These are phyloP conservation scores for Aspergillus sclerotiicarbonarius DNA, from an alignment of 495 filamentous ascomycete species.

Conservation along the genomic window DNA sequence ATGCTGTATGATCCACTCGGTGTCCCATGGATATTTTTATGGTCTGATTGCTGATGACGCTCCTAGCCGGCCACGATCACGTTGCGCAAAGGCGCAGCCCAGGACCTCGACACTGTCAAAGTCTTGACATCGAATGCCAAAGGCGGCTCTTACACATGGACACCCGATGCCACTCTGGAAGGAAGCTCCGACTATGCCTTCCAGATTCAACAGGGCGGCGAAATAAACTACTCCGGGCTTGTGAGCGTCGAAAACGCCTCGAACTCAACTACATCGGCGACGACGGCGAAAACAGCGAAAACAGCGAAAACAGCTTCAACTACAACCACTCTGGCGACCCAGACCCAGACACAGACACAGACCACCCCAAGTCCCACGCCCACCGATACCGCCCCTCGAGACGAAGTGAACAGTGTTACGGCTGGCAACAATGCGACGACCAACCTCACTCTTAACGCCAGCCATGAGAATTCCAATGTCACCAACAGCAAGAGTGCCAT, in stretches of 20 bases:
- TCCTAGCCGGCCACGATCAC: constrained; percentile 41
- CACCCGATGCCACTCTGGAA: constrained; percentile 34
- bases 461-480: constrained; percentile 2
- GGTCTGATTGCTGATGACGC: background rate
- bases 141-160: constrained; percentile 43
- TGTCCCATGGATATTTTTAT: constrained; percentile 3
- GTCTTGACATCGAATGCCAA: constrained; percentile 35
- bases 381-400: constrained; percentile 16
- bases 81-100: constrained; percentile 41
- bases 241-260: constrained; percentile 20
- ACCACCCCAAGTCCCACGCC: constrained; percentile 3
- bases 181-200: constrained; percentile 45
- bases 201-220: constrained; percentile 40
- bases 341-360: background rate
- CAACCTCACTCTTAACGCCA: background rate
- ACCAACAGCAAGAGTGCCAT: constrained; percentile 17
- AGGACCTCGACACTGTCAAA: constrained; percentile 40
- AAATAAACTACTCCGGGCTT: constrained; percentile 48
- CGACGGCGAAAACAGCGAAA: background rate
- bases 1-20: constrained; percentile 23
- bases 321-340: background rate
- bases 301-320: background rate
- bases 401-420: constrained; percentile 14
- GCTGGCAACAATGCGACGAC: constrained; percentile 20
- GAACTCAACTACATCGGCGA: background rate